A percentile compares a stretch with the other conserved stretches of the same genome.
Conservation (phyloP, 768 basidiomycete genomes). For the Pisolithus tinctorius region DNA sequence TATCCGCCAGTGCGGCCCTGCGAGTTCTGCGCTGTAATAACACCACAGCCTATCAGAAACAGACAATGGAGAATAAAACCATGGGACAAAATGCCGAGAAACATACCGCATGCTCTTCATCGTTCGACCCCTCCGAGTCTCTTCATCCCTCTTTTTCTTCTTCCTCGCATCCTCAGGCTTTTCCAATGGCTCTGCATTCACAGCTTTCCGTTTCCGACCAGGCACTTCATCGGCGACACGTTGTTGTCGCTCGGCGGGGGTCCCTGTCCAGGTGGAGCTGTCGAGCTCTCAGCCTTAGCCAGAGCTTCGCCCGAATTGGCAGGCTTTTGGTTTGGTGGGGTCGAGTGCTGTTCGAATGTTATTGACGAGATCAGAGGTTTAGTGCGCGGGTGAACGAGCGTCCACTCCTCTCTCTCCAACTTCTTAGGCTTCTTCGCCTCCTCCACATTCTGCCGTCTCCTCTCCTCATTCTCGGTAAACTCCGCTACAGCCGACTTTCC, state of each 20-base stretch:
- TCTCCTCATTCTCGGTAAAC: conserved; percentile 82
- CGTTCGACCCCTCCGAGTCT: conserved; percentile 51
- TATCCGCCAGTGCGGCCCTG: conserved; percentile 48
- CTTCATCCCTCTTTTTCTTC: conserved; percentile 58
- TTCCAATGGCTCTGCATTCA: conserved; percentile 41
- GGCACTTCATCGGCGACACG: conserved; percentile 86
- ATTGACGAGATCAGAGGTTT: background rate
- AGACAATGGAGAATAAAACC: background rate
- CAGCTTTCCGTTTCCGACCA: conserved; percentile 79
- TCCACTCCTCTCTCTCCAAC: conserved; percentile 90
- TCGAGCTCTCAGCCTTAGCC: conserved; percentile 39
- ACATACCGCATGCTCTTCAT: conserved; percentile 69
- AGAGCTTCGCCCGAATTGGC: conserved; percentile 69
- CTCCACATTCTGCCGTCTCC: conserved; percentile 65
- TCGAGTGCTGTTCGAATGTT: conserved; percentile 58
- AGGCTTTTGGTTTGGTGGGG: conserved; percentile 72
- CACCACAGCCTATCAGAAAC: background rate
- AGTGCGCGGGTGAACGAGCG: conserved; percentile 59
- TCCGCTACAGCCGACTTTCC: conserved; percentile 66
- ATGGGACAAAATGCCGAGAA: too few relatives aligned
- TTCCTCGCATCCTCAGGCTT: conserved; percentile 37
- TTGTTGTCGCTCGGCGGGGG: conserved; percentile 86
- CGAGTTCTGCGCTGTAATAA: conserved; percentile 38
- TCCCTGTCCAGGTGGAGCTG: conserved; percentile 91
- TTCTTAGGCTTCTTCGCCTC: conserved; percentile 76